Evolutionary conservation across 1,284 basidiomycete genomes (phyloP).

Genomic region (Malassezia obtusa): DNA sequence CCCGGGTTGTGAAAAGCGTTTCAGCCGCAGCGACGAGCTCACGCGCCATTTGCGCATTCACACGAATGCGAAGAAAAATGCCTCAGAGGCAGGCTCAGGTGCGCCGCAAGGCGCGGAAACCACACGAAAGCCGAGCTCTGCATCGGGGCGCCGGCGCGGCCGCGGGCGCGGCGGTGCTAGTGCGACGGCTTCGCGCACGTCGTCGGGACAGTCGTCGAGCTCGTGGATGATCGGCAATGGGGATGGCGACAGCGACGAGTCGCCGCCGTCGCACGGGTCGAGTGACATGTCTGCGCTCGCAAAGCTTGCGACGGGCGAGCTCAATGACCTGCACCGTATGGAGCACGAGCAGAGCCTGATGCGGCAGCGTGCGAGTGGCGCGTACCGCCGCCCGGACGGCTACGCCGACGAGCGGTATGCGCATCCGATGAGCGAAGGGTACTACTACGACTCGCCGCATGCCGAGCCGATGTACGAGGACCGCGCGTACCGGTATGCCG

Average conservation of each 20-base stretch:
- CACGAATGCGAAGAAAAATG: conserved; percentile 50
- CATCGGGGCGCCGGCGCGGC: conserved; percentile 6
- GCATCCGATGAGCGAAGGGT: not conserved
- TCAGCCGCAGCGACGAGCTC: conserved; percentile 91
- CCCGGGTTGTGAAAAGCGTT: conserved; percentile 92
- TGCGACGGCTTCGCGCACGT: not conserved
- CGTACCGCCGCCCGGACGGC: conserved; percentile 11
- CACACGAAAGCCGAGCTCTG: conserved; percentile 13
- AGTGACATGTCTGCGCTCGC: conserved; percentile 45
- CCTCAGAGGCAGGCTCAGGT: conserved; percentile 5
- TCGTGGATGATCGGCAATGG: not conserved
- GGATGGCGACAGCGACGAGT: conserved; percentile 32
- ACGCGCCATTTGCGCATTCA: conserved; percentile 93
- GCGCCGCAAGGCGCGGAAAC: conserved; percentile 10
- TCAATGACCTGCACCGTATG: conserved; percentile 36
- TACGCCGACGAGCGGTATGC: conserved; percentile 23
- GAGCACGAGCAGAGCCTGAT: conserved; percentile 21
- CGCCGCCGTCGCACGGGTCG: conserved; percentile 4
- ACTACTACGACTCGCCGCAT: not conserved
- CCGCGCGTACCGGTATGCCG: conserved; percentile 1
- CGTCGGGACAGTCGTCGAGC: not conserved
- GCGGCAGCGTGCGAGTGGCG: conserved; percentile 1
- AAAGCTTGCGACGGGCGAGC: conserved; percentile 41
- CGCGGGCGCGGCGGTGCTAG: conserved; percentile 11
- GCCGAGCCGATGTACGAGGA: not conserved